Conservation (phyloP, 192 early-diverging fungal species). For the Backusella mclennaniae region DNA sequence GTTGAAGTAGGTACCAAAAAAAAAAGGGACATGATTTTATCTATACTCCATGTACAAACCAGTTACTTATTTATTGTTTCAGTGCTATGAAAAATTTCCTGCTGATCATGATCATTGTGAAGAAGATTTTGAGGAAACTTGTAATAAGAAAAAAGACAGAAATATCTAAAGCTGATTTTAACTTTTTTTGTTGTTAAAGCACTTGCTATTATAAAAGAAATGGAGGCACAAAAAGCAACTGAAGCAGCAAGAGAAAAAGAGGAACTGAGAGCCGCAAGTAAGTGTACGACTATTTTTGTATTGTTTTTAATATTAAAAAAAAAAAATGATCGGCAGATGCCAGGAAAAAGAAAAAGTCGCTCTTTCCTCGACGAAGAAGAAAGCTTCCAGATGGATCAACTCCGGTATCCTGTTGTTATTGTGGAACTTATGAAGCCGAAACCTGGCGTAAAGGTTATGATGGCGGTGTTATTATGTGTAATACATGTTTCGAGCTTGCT, state of each 20-base stretch:
- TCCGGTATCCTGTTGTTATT: slow-evolving; percentile 56
- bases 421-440: slow-evolving; percentile 53
- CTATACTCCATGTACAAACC: background rate
- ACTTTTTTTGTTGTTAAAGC: slow-evolving; percentile 20
- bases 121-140: slow-evolving; percentile 54
- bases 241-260: slow-evolving; percentile 38
- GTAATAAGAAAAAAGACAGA: slow-evolving; percentile 33
- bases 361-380: slow-evolving; percentile 22
- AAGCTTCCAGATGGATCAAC: slow-evolving; percentile 21
- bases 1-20: slow-evolving; percentile 38
- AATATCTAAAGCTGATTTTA: background rate
- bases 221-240: slow-evolving; percentile 39
- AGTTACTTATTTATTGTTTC: background rate
- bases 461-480: slow-evolving; percentile 66
- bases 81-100: slow-evolving; percentile 52
- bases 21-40: background rate
- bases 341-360: slow-evolving; percentile 21
- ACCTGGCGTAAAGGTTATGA: slow-evolving; percentile 73
- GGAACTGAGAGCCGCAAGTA: slow-evolving; percentile 35
- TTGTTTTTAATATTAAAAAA: background rate
- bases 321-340: background rate
- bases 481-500: slow-evolving; percentile 60
- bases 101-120: slow-evolving; percentile 49
- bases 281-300: background rate
- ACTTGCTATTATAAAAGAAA: slow-evolving; percentile 43